Evolutionary conservation across 805 yeast genomes (phyloP), one percentile per base, ranked within the genome.

Genomic region (Zygosaccharomyces pseudorouxii): DNA sequence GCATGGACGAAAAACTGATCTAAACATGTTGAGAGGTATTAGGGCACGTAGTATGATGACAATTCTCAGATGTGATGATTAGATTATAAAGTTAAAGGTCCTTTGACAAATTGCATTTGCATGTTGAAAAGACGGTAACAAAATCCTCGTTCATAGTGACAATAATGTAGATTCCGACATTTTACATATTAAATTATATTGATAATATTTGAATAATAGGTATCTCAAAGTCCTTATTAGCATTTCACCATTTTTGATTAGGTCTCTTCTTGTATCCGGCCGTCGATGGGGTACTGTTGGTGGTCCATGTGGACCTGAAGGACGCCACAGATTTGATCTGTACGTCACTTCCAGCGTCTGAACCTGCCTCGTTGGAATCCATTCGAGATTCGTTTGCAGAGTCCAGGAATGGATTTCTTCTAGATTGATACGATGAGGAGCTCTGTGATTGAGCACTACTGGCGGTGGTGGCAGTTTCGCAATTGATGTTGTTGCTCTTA

Each of bases 1-100:
- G 42, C 60, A 52, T 35, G 68, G 62, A 49, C 71, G 70, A 51
- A 73, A 60, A 52, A 79, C 78, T 49, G 75, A 65, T 75, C 76
- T 79, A 62, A 78, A 76, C 84, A 79, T 79, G 40, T n/a, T 48
- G 43, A 16, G 20, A 10, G 11, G 35, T 25, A 1, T 23, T 38
- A 38, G 30, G 22, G 19, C 18, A n/a, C 12, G 14, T 18, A 23
- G 28, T 25, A 9, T 25, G 11, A 25, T 25, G 12, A 25, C 11
- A 10, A 38, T 18, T 20, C 28, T 20, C 3, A 10, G 18, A 22
- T 8, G 42, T 38, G 25, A 14, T 38, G 28, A 8, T 25, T 25
- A 25, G 7, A 7, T 25, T 25, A 25, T 25, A 33, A 14, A 14
- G 7, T 10, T 33, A 9, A 33, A 16, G 8, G 16, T 16, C 36